Conservation (phyloP, 495 filamentous ascomycete genomes). For the Sordaria brevicollis region DNA sequence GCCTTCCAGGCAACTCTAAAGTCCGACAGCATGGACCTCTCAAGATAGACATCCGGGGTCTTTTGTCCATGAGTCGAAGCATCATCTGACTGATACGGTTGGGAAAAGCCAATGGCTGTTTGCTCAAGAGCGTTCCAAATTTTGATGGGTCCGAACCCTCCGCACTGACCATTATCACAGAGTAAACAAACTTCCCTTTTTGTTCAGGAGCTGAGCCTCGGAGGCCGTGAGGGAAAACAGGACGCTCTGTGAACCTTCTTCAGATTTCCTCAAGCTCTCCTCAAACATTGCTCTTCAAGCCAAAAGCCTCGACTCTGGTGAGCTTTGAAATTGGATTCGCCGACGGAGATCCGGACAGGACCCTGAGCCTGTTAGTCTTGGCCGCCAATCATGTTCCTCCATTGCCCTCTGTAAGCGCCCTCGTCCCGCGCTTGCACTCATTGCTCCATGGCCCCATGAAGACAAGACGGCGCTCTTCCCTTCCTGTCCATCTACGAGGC, state of each 20-base stretch:
- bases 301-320: not conserved
- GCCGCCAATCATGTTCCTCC: conserved; percentile 7
- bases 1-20: not conserved
- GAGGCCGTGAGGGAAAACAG: not conserved
- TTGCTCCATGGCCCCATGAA: not conserved
- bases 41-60: not conserved
- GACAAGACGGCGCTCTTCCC: not conserved
- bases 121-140: not conserved
- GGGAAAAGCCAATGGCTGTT: not conserved
- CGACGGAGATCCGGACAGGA: not conserved
- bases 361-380: conserved; percentile 1
- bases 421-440: conserved; percentile 10
- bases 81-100: not conserved
- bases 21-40: not conserved
- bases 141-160: not conserved
- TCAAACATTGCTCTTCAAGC: not conserved
- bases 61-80: not conserved
- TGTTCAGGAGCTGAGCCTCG: not conserved
- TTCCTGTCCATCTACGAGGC: not conserved
- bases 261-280: not conserved
- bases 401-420: conserved; percentile 17
- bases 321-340: not conserved
- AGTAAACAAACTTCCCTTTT: not conserved
- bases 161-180: not conserved
- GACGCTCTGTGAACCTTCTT: not conserved